Base-by-base conservation (phyloP, 2,329 filamentous ascomycete genomes). In the Curvularia eragrostidis region DNA sequence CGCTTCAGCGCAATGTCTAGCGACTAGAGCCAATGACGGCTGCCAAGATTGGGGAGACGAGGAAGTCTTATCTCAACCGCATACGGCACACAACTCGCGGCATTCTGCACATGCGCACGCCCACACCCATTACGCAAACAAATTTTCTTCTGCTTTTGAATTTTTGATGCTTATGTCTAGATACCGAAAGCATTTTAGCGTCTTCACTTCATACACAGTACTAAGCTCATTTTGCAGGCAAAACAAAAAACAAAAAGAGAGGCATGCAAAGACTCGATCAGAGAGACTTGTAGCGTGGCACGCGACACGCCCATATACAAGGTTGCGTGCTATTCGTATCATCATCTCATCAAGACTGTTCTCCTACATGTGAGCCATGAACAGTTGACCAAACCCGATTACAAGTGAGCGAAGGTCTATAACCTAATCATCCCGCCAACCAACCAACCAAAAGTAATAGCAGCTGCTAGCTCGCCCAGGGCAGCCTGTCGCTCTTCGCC, bases 241-340 rank as follows among this genome's bases (percentile, higher is more conserved):
- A 9, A 19, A 38, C 7, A 23, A 47, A 34, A 23, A 44, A 21
- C 30, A 47, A 34, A 23, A 44, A 21, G 15, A 47, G 18, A 56
- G 34, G 4, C 19, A 61, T 39, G 42, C 46, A 39, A 26, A 42
- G 12, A 49, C 42, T 38, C 41, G n/a, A 12, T 44, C 15, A 13
- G 18, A 53, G 32, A n/a, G 26, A 28, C 38, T 48, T 30, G 54
- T 50, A 59, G 54, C 57, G 61, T 58, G 61, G 61, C 69, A 65
- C 65, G 62, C 64, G 59, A 58, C 68, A 71, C 66, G 66, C 64
- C 63, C 59, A 55, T 51, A 43, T 56, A 61, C 54, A 61, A 63
- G n/a, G 50, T 65, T 70, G 67, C 70, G 67, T 73, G 66, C 67
- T 69, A 62, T 46, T 52, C 60, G 54, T 53, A 47, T 61, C 54